phyloP scores from a whole-genome alignment of 140 eudicot species.

The Senecio squalidus region DNA sequence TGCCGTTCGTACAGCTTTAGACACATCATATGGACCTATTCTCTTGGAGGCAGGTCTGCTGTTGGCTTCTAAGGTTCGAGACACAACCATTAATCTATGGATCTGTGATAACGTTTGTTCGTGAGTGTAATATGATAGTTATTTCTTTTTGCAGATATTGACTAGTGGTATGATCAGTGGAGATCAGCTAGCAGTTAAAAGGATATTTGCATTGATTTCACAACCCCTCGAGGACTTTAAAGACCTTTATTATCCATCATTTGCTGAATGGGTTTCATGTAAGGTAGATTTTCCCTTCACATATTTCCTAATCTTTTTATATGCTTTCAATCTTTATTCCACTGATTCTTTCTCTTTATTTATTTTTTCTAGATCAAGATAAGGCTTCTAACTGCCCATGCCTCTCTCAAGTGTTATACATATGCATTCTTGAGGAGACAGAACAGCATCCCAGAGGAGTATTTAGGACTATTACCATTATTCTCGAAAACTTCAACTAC shows the following conservation, averaged over 20 bases:
- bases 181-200: constrained; percentile 80
- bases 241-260: constrained; percentile 91
- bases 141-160: constrained; percentile 63
- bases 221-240: constrained; percentile 88
- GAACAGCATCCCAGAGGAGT: constrained; percentile 75
- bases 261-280: constrained; percentile 99
- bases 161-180: constrained; percentile 88
- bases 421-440: constrained; percentile 76
- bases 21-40: constrained; percentile 73
- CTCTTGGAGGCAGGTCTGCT: constrained; percentile 94
- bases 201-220: constrained; percentile 84
- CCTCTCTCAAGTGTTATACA: constrained; percentile 87
- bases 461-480: constrained; percentile 69
- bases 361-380: constrained; percentile 65
- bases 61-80: constrained; percentile 85
- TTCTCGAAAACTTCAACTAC: constrained; percentile 70
- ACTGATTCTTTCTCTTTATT: background rate
- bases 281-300: constrained; percentile 44
- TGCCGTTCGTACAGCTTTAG: constrained; percentile 92
- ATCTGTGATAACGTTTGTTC: constrained; percentile 11
- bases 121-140: constrained; percentile 19
- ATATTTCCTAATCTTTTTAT: background rate
- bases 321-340: background rate
- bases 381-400: constrained; percentile 90
- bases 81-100: background rate